phyloP scores from a whole-genome alignment of 306 rosid genomes.

The Prunus salicina region DNA sequence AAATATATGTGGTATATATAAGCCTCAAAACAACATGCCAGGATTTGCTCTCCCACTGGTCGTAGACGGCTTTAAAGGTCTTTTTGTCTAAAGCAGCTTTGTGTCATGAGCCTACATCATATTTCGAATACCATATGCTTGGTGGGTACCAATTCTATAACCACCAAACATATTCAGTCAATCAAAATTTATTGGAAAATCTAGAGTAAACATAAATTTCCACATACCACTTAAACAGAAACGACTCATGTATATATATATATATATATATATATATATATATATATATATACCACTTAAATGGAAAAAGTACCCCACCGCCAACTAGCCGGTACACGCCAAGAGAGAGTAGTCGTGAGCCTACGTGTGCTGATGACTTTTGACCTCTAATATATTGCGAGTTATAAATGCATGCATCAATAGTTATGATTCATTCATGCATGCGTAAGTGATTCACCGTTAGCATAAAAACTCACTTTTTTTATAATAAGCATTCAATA shows the following conservation, averaged over 20 bases:
- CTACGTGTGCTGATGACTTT: no score
- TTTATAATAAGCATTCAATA: background rate
- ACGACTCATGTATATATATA: no score
- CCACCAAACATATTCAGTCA: background rate
- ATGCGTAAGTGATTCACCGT: no score
- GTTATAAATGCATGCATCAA: no score
- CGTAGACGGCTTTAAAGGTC: background rate
- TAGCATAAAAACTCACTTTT: background rate
- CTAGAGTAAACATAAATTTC: background rate
- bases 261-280: no score
- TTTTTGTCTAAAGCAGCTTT: background rate
- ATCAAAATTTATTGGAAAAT: background rate
- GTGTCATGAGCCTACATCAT: background rate
- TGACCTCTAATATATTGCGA: no score
- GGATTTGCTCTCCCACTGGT: background rate
- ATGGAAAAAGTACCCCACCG: no score
- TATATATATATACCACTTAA: no score
- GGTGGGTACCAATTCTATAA: slow-evolving; percentile 1
- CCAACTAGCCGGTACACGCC: no score
- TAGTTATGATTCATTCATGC: no score
- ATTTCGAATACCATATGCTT: background rate
- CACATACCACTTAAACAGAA: background rate
- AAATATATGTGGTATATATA: background rate
- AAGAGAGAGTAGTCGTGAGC: no score
- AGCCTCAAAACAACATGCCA: background rate